Percentiles rank a stretch among this genome's conserved stretches.
phyloP scores from a whole-genome alignment of 768 basidiomycete species.

The Lentinula detonsa region DNA sequence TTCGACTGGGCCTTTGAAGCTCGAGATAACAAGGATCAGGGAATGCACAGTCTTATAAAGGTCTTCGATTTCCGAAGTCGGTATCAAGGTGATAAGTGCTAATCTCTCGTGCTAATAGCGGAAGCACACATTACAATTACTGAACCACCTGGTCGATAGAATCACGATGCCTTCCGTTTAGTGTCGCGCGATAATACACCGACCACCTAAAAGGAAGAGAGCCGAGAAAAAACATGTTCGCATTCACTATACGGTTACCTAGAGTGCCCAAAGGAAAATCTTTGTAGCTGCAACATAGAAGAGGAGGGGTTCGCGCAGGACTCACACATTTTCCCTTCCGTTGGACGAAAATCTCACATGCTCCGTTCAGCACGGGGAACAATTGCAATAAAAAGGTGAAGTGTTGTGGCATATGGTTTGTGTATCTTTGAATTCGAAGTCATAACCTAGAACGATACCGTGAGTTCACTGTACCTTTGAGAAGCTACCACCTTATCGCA shows the following conservation, averaged over 20 bases:
- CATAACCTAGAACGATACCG: neutral
- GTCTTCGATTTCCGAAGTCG: neutral
- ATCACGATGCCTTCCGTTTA: too few species aligned
- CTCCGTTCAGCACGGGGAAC: neutral
- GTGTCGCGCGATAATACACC: neutral
- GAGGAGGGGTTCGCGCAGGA: neutral
- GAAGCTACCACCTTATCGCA: neutral
- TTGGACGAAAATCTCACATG: neutral
- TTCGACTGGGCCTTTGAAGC: neutral
- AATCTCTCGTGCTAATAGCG: neutral
- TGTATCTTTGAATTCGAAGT: neutral
- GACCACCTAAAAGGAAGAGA: neutral
- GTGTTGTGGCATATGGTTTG: neutral
- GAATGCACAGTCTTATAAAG: neutral
- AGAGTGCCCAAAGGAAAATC: too few species aligned
- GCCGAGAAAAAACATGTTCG: too few species aligned
- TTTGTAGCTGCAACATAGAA: too few species aligned
- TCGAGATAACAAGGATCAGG: neutral
- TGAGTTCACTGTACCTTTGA: neutral
- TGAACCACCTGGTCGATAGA: too few species aligned
- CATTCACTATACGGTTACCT: too few species aligned
- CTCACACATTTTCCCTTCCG: too few species aligned
- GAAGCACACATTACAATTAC: neutral
- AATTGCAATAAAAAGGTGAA: neutral
- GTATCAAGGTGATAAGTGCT: neutral